Evolutionary conservation across 495 filamentous ascomycete species (phyloP), one percentile per base, ranked within the genome.

Genomic region (Lophiotrema nucula): DNA sequence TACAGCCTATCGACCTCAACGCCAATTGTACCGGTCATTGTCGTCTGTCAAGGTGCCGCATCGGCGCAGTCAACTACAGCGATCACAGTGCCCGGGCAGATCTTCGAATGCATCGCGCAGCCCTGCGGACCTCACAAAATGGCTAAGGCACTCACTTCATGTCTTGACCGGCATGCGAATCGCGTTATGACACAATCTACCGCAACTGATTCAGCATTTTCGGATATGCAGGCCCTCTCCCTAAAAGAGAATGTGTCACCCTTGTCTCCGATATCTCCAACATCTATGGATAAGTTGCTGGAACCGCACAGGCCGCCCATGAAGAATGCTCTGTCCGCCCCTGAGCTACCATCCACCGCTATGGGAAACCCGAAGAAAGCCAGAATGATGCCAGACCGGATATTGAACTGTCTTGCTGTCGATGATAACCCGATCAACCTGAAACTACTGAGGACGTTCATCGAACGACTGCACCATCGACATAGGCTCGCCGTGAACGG

Each of bases 341-440:
- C 53, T 6, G 42, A 62, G 23, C n/a, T 51, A 8, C 38, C 12
- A 38, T 49, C 56, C 12, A 33, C 45, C 10, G 24, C 1, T 25
- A 31, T n/a, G 18, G 19, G 19, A 13, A 24, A 45, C 24, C 11
- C 18, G 25, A 51, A 38, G 25, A 54, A 48, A 28, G 11, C 6
- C 37, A 31, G 10, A 6, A 21, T 16, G 8, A 24, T 16, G 11
- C 12, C 46, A 15, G 18, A 58, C 1, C 47, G 13, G 19, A 13
- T 23, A 19, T 38, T 63, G 16, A 53, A 58, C 27, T 74, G 88
- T 4, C 77, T 89, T 0, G 77, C 89, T 0, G 87, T 89, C 0
- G 87, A 90, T 55, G 87, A 90, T 63, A 90, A 90, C 66, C 73
- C 77, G 2, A 88, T 90, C 62, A 90, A 90, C 59, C 78, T 89